Conservation (phyloP, 179 eudicot species). For the Pouteria campechiana region DNA sequence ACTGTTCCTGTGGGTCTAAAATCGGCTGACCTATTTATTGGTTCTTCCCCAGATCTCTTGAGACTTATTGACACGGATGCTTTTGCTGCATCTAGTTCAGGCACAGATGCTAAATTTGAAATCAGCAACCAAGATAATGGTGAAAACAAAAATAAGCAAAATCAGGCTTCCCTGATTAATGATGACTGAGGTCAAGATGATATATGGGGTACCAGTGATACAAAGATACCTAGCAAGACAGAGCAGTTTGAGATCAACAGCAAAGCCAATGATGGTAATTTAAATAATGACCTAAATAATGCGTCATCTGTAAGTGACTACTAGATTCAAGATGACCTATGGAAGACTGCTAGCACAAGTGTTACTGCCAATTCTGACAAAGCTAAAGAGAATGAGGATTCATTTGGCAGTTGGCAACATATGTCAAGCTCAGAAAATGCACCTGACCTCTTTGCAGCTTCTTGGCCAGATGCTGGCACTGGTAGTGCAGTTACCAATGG, state of each 20-base stretch:
- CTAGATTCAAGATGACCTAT: too few relatives aligned
- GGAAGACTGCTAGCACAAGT: too few relatives aligned
- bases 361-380: too few relatives aligned
- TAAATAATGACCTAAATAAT: too few relatives aligned
- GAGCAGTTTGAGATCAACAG: background rate
- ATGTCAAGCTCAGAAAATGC: conserved; percentile 29
- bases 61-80: conserved; percentile 30
- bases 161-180: conserved; percentile 14
- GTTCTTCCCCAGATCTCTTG: conserved; percentile 22
- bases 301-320: too few relatives aligned
- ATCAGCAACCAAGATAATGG: conserved; percentile 10
- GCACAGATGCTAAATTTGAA: conserved; percentile 18
- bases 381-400: conserved; percentile 29
- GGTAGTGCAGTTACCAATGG: conserved; percentile 10
- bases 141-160: conserved; percentile 6
- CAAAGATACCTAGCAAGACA: too few relatives aligned
- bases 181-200: conserved; percentile 23
- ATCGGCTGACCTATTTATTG: conserved; percentile 14
- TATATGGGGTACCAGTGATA: too few relatives aligned
- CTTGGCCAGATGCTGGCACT: conserved; percentile 7
- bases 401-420: conserved; percentile 49
- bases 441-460: conserved; percentile 14
- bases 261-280: conserved; percentile 3
- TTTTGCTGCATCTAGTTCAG: conserved; percentile 8
- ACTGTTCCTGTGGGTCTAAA: conserved; percentile 16